Base-by-base conservation (phyloP, 139 green algal species). In the Spirogloea muscicola region DNA sequence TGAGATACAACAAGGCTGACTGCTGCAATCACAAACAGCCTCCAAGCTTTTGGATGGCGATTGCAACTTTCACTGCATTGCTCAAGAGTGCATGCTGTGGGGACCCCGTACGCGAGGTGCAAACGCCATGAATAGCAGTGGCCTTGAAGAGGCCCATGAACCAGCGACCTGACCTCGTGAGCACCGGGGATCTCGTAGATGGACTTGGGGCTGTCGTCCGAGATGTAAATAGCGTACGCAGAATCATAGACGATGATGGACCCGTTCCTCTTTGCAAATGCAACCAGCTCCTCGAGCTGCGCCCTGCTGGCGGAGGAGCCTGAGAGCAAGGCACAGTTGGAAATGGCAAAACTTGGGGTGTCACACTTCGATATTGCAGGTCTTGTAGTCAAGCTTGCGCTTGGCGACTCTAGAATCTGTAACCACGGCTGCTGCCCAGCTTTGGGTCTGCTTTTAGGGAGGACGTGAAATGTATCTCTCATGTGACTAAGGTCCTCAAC, bases 201-300 rank as follows among this genome's bases (percentile, higher is more conserved):
- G 77, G 84, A 92, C 72, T 89, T 89, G 40, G 94, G 94, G 84
- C 96, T 86, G 9, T 85, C 74, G 85, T 98, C 90, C 37, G 60
- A 67, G 84, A 97, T 97, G 89, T 94, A 98, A 25, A 96, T 84
- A 1, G 94, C 87, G 72, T 98, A 98, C 7, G 94, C 94, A 5
- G 93, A 93, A 67, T 98, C 94, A 72, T 96, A 98, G n/a, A 98
- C 85, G 49, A 96, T 89, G 55, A 97, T 89, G 48, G 71, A 89
- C 39, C 92, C 92, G 67, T 94, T 94, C 42, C 82, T 82, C 13
- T 77, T 74, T 0, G 91, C 91, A 84, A 94, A 93, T 7, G 72
- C 84, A 2, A 98, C 94, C 39, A 98, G 88, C 71, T 94, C 55
- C 27, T 79, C 89, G 44, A 97, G 87, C 86, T 98, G 93, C 51